These are phyloP conservation scores for Yarrowia galli DNA, from an alignment of 1,139 yeast genomes.

Conservation along the genomic window DNA sequence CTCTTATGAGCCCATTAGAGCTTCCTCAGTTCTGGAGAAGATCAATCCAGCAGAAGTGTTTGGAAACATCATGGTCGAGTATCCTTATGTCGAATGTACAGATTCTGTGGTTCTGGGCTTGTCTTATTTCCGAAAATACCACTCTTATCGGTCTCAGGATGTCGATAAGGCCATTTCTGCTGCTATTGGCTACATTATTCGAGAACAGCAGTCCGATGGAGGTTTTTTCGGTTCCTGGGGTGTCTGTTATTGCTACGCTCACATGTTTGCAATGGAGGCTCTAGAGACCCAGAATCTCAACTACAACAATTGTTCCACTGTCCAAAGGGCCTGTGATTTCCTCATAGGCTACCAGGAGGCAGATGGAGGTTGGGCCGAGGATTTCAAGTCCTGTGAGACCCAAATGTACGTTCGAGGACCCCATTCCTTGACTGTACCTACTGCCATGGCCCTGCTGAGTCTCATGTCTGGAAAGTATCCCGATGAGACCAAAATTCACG, in stretches of 20 bases:
- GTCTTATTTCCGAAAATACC: slow-evolving; percentile 73
- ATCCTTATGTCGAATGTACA: slow-evolving; percentile 97
- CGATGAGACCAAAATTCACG: slow-evolving; percentile 63
- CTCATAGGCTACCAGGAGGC: slow-evolving; percentile 70
- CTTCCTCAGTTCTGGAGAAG: slow-evolving; percentile 74
- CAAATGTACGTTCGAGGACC: slow-evolving; percentile 75
- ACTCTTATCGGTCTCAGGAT: slow-evolving; percentile 67
- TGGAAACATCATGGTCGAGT: slow-evolving; percentile 97
- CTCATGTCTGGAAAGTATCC: slow-evolving; percentile 85
- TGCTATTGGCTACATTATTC: slow-evolving; percentile 75
- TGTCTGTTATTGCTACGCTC: slow-evolving; percentile 92
- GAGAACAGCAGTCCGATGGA: slow-evolving; percentile 78
- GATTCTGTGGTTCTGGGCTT: slow-evolving; percentile 93
- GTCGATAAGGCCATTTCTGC: slow-evolving; percentile 70
- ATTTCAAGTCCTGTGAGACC: slow-evolving; percentile 70
- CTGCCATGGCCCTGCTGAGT: slow-evolving; percentile 92
- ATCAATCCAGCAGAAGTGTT: slow-evolving; percentile 98
- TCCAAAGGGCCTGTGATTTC: slow-evolving; percentile 83
- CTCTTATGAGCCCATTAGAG: slow-evolving; percentile 85
- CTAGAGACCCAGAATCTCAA: slow-evolving; percentile 69
- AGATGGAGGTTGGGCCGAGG: slow-evolving; percentile 98
- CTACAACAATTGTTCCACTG: slow-evolving; percentile 68
- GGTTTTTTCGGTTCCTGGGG: slow-evolving; percentile 99
- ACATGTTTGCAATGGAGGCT: slow-evolving; percentile 98
- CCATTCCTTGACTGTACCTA: slow-evolving; percentile 80